Evolutionary conservation across 2,329 filamentous ascomycete species (phyloP), one percentile per base, ranked within the genome.

Genomic region (Ophiostoma himal-ulmi): DNA sequence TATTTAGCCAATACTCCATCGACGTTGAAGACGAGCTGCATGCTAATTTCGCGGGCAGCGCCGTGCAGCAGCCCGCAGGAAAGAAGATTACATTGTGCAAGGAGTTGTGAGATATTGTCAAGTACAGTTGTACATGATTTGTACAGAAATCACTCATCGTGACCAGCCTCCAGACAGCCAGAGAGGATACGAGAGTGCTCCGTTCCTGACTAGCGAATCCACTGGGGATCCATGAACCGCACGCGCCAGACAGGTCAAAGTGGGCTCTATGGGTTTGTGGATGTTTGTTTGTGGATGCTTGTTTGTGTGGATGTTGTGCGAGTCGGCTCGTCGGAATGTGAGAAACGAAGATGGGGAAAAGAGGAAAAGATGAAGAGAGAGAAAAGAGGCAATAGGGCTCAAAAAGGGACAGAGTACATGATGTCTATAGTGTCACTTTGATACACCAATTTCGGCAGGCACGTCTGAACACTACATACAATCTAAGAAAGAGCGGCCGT

Each of bases 41-140:
- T 67, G 64, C 65, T 71, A 71, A 71, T 71, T 71, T 68, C 68
- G 70, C 41, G 54, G 65, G 34, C 65, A 34, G 54, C 52, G 20
- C 36, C 60, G 62, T 69, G 70, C 70, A 71, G 60, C 64, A 44
- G 68, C 70, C 22, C 69, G 70, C 70, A 71, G 70, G 34, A 64
- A 69, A 54, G 26, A 57, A 36, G 30, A 54, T 37, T 52, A 14
- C 37, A n/a, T 37, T 39, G 36, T 66, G 64, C 68, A 68, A 37
- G 48, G 65, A 62, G 57, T 44, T 44, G 41, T 48, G 44, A 48
- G 44, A 48, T 48, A 4, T 48, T 48, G 37, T 39, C 17, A 48
- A 17, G 44, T 34, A 34, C 57, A 30, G 22, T 3, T 62, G 13
- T 26, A 34, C 14, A 8, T 64, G 57, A 20, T 22, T 62, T 36